These are phyloP conservation scores for Mucor indicus DNA, from an alignment of 371 early-diverging fungal genomes.

Conservation along the genomic window DNA sequence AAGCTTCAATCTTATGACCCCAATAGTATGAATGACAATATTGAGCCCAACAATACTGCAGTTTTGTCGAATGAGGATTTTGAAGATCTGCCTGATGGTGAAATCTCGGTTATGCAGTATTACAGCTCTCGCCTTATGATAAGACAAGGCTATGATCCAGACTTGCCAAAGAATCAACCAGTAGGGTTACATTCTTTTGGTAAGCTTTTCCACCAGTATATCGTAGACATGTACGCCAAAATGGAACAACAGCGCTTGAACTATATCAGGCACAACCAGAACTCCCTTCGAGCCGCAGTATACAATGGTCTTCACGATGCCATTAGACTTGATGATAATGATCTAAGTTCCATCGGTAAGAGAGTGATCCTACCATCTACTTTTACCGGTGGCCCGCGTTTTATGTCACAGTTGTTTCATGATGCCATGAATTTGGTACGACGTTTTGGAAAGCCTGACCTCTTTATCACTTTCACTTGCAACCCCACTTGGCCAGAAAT, in stretches of 20 bases:
- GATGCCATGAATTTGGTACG: slow-evolving; percentile 27
- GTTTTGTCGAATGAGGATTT: background rate
- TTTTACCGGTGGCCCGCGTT: slow-evolving; percentile 20
- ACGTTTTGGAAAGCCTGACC: slow-evolving; percentile 26
- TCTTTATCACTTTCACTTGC: slow-evolving; percentile 41
- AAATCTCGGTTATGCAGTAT: background rate
- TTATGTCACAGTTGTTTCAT: slow-evolving; percentile 24
- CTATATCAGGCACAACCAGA: background rate
- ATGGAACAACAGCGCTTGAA: background rate
- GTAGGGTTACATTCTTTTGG: background rate
- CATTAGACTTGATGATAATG: background rate
- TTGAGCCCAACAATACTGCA: background rate
- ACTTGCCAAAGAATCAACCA: no score
- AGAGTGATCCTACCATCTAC: slow-evolving; percentile 21
- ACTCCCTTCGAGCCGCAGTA: background rate
- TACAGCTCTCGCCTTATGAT: background rate
- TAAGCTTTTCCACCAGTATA: slow-evolving; percentile 3
- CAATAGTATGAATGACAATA: background rate
- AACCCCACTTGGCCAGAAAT: slow-evolving; percentile 37
- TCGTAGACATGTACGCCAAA: slow-evolving; percentile 5
- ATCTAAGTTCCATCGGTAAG: slow-evolving; percentile 5
- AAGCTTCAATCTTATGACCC: no score
- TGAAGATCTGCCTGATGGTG: no score
- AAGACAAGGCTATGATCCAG: background rate
- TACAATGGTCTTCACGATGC: background rate